Conservation (phyloP, 2,329 filamentous ascomycete genomes). For the Triangularia verruculosa region DNA sequence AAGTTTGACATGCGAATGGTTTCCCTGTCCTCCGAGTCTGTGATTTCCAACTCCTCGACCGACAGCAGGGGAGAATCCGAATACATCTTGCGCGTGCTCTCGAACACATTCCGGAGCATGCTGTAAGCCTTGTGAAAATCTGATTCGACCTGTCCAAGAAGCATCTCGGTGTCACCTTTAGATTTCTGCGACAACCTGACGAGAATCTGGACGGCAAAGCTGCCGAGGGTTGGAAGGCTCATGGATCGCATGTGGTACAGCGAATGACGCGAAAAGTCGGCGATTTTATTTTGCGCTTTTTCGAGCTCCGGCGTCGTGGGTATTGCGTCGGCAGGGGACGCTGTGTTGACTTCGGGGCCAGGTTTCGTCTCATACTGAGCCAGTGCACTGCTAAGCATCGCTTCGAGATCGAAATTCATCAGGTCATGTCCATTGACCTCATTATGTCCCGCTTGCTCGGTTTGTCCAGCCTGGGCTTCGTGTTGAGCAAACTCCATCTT, state of each 20-base stretch:
- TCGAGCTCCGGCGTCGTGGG: slow-evolving; percentile 22
- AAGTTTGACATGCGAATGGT: slow-evolving; percentile 49
- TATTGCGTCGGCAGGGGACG: background rate
- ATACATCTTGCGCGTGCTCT: slow-evolving; percentile 34
- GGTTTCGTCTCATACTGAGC: slow-evolving; percentile 27
- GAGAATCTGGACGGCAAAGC: slow-evolving; percentile 38
- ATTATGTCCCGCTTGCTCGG: slow-evolving; percentile 11
- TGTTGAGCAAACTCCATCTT: slow-evolving; percentile 21
- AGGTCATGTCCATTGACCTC: slow-evolving; percentile 7
- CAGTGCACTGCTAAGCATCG: slow-evolving; percentile 32
- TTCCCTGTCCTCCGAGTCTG: slow-evolving; percentile 37
- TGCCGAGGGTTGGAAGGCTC: slow-evolving; percentile 36
- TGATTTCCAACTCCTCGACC: slow-evolving; percentile 39
- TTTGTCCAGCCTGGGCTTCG: background rate
- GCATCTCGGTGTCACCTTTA: slow-evolving; percentile 30
- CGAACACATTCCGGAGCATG: slow-evolving; percentile 34
- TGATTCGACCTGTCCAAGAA: slow-evolving; percentile 28
- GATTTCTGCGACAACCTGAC: slow-evolving; percentile 36
- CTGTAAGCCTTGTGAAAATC: slow-evolving; percentile 37
- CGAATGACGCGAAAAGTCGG: slow-evolving; percentile 35
- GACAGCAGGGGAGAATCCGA: slow-evolving; percentile 34
- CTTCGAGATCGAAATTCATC: slow-evolving; percentile 29
- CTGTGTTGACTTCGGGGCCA: background rate
- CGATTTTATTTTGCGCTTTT: slow-evolving; percentile 31
- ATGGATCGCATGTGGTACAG: slow-evolving; percentile 37